These are phyloP conservation scores for Colletotrichum musicola DNA, from an alignment of 2,329 filamentous ascomycete genomes.

Conservation along the genomic window DNA sequence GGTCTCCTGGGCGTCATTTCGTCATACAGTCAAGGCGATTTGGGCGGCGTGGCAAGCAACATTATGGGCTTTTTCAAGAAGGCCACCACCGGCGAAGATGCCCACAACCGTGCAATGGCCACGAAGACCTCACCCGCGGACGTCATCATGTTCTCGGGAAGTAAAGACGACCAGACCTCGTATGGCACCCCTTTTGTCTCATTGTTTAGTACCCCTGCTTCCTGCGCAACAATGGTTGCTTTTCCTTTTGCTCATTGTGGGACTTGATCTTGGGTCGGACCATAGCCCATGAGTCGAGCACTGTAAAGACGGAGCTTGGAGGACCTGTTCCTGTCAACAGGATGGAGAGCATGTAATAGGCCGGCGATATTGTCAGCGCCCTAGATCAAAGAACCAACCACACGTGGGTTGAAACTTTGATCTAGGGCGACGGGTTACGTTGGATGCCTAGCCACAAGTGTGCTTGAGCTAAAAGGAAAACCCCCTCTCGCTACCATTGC, in stretches of 20 bases:
- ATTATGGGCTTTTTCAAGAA: conserved; percentile 91
- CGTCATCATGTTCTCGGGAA: conserved; percentile 97
- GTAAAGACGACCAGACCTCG: conserved; percentile 96
- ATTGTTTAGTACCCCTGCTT: conserved; percentile 32
- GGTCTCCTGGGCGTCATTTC: conserved; percentile 71
- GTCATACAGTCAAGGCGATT: conserved; percentile 76
- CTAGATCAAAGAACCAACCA: conserved; percentile 56
- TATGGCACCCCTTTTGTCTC: conserved; percentile 58
- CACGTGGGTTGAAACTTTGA: conserved; percentile 51
- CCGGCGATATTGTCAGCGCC: conserved; percentile 47
- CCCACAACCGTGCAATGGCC: conserved; percentile 81
- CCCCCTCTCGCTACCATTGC: conserved; percentile 39
- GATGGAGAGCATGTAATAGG: not conserved
- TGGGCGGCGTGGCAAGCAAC: conserved; percentile 84
- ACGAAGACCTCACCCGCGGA: conserved; percentile 97
- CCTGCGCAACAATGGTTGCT: not conserved
- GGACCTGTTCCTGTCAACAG: not conserved
- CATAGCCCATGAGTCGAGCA: not conserved
- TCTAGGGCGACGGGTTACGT: conserved; percentile 62
- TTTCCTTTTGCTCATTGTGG: not conserved
- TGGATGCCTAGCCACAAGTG: conserved; percentile 45
- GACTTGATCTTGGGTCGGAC: not conserved
- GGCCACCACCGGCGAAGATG: conserved; percentile 83
- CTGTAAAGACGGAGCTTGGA: not conserved
- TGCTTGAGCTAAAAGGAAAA: not conserved